Base-by-base conservation (phyloP, 371 early-diverging fungal genomes). In the Hamiltosporidium tvaerminnensis region DNA sequence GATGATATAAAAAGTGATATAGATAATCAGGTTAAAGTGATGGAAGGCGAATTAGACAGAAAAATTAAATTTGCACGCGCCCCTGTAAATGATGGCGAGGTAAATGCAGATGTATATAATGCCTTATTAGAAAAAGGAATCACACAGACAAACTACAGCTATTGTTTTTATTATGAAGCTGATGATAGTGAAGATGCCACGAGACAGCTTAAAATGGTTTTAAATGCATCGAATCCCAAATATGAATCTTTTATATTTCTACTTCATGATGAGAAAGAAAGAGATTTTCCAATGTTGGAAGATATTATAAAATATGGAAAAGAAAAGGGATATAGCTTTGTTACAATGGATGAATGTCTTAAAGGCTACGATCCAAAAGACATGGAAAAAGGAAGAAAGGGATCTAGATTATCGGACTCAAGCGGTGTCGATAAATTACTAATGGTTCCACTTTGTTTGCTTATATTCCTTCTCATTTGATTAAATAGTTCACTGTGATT, bases 241-340 rank as follows among this genome's bases (percentile, higher is more conserved):
- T 59, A 63, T 30, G 69, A 73, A 39, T 73, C 75, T 1, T 75
- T 69, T 59, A 78, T 78, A 44, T 53, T 78, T 38, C 52, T 67
- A 23, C 56, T 73, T 52, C 72, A 78, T 58, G 78, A 75, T 35
- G 59, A 61, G 34, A 64, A 47, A 54, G 68, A 76, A 57, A 48
- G 47, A 44, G 66, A 70, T n/a, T 72, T 74, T 31, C 53, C 65
- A 35, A 53, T 64, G 14, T 48, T 75, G 31, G 61, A 71, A 32
- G 60, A 69, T 3, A 67, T 78, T n/a, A 64, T 78, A 23, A 38
- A 64, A 9, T 59, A 62, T 50, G 73, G 68, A 9, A 47, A 53
- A 41, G 50, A 66, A 23, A 58, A 73, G 9, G 70, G 70, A 32
- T 78, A 66, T 62, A 61, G 23, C 12, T 73, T 78, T 65, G 76